These are phyloP conservation scores for Paxillus involutus DNA, from an alignment of 768 basidiomycete species.

Conservation along the genomic window DNA sequence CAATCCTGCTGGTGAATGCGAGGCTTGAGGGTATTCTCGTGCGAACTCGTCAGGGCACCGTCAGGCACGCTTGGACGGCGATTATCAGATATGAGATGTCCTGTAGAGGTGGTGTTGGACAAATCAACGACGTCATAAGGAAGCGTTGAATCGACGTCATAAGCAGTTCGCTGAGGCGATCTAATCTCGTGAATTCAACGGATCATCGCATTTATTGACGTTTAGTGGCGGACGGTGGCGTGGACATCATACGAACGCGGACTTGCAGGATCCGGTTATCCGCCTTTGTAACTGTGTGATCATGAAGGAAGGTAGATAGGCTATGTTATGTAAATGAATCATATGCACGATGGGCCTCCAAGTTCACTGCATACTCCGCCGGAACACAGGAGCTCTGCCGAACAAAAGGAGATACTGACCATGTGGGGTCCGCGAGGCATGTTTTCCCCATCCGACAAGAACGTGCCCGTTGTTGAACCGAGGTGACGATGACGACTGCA, in stretches of 20 bases:
- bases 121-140: background rate
- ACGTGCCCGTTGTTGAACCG: constrained; percentile 11
- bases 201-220: too few species aligned
- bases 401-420: constrained; percentile 15
- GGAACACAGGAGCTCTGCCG: background rate
- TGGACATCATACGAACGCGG: background rate
- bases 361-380: background rate
- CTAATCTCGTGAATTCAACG: background rate
- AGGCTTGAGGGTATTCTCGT: background rate
- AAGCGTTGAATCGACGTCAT: background rate
- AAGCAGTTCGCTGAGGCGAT: background rate
- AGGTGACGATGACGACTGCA: constrained; percentile 23
- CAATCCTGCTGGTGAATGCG: background rate
- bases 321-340: background rate
- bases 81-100: background rate
- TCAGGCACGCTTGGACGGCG: background rate
- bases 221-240: too few species aligned
- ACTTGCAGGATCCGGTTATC: too few species aligned
- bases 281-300: background rate
- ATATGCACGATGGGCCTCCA: background rate
- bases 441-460: constrained; percentile 14
- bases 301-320: background rate
- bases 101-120: background rate
- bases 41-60: background rate
- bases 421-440: constrained; percentile 31